phyloP scores from a whole-genome alignment of 306 rosid genomes.

The Inga laurina region DNA sequence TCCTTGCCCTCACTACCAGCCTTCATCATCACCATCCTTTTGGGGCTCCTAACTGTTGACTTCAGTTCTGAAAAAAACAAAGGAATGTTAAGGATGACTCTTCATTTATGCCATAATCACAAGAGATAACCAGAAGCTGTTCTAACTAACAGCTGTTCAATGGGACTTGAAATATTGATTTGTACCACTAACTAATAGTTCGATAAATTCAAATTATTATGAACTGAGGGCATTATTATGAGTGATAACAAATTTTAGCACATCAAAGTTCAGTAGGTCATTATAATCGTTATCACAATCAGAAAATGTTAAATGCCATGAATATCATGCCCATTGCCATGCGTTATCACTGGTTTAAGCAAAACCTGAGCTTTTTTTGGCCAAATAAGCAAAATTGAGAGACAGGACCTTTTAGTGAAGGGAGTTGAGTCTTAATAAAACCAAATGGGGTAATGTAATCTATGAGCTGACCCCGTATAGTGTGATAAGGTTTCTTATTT shows the following conservation, averaged over 20 bases:
- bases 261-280: not conserved
- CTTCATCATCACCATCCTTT: conserved; percentile 62
- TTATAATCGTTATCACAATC: not conserved
- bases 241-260: not conserved
- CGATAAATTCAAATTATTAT: not conserved
- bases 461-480: not conserved
- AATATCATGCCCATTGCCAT: not conserved
- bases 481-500: not conserved
- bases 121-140: not conserved
- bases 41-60: conserved; percentile 79
- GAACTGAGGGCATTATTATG: conserved; percentile 2
- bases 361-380: not conserved
- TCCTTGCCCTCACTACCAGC: conserved; percentile 63
- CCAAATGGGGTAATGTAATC: not conserved
- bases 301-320: not conserved
- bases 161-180: no score
- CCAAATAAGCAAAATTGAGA: not conserved
- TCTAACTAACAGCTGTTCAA: not conserved
- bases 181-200: not conserved
- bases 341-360: not conserved
- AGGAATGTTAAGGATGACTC: conserved; percentile 27
- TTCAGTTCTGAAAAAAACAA: conserved; percentile 64
- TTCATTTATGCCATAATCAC: conserved; percentile 14
- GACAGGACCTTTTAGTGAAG: not conserved
- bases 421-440: not conserved